A percentile compares a stretch with the other conserved stretches of the same genome.
These are phyloP conservation scores for Psilocybe cubensis DNA, from an alignment of 768 basidiomycete species.

Conservation along the genomic window DNA sequence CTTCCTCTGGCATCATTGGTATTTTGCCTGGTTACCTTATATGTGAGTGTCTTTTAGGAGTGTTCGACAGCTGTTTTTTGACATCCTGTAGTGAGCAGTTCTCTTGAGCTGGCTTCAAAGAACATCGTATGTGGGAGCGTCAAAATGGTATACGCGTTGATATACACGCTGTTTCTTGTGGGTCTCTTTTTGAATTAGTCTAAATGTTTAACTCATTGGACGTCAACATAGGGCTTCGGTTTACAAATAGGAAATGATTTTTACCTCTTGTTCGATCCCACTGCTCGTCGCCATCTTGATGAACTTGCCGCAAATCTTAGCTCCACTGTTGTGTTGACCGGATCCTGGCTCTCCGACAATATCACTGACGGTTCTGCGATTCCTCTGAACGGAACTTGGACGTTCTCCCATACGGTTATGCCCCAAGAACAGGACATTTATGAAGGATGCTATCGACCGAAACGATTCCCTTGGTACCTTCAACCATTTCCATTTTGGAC, in stretches of 20 bases:
- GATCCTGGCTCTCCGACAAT: slow-evolving; percentile 70
- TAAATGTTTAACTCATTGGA: neutral
- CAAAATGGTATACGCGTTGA: slow-evolving; percentile 88
- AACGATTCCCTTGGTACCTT: slow-evolving; percentile 73
- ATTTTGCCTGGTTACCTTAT: slow-evolving; percentile 92
- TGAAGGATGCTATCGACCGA: slow-evolving; percentile 73
- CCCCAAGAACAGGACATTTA: slow-evolving; percentile 49
- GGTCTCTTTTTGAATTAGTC: neutral
- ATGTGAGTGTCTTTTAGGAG: slow-evolving; percentile 43
- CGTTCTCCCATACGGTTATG: slow-evolving; percentile 60
- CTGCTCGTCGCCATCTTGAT: slow-evolving; percentile 54
- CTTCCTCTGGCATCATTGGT: slow-evolving; percentile 84
- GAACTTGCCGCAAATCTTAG: slow-evolving; percentile 55
- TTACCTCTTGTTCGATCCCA: slow-evolving; percentile 70
- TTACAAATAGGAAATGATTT: slow-evolving; percentile 85
- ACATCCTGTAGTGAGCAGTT: slow-evolving; percentile 63
- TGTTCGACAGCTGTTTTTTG: neutral
- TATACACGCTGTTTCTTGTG: slow-evolving; percentile 80
- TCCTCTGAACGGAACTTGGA: slow-evolving; percentile 64
- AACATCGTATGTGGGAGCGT: slow-evolving; percentile 86
- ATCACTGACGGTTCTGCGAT: slow-evolving; percentile 40
- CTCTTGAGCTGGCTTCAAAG: slow-evolving; percentile 82
- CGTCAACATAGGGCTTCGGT: slow-evolving; percentile 63
- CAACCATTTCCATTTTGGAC: slow-evolving; percentile 83
- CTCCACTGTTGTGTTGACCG: slow-evolving; percentile 56